Percentiles rank a stretch among this genome's conserved stretches.
These are phyloP conservation scores for Debaryomycetaceae sp. DNA, from an alignment of 1,139 yeast genomes.

Conservation along the genomic window DNA sequence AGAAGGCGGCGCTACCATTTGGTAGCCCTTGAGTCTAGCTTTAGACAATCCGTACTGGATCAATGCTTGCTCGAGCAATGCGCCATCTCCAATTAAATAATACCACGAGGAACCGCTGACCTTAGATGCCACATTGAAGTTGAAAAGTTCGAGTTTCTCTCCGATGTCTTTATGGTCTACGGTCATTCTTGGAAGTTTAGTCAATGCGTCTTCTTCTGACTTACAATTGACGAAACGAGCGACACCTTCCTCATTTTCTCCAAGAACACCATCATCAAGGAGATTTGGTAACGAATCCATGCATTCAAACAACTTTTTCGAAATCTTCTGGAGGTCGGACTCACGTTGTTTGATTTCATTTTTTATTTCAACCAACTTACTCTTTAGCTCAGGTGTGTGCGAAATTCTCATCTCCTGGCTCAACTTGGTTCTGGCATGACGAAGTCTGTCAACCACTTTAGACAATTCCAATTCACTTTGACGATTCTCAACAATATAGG, in stretches of 20 bases:
- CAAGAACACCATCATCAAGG: slow-evolving; percentile 50
- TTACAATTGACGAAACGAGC: slow-evolving; percentile 48
- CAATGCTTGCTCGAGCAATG: slow-evolving; percentile 83
- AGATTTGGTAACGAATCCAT: slow-evolving; percentile 69
- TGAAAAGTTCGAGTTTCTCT: slow-evolving; percentile 57
- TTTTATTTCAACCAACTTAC: slow-evolving; percentile 34
- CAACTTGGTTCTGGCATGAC: slow-evolving; percentile 25
- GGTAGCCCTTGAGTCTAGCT: slow-evolving; percentile 68
- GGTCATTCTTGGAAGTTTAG: slow-evolving; percentile 15
- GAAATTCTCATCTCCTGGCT: slow-evolving; percentile 19
- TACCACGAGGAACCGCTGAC: slow-evolving; percentile 90
- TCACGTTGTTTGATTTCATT: slow-evolving; percentile 32
- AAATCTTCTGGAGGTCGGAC: slow-evolving; percentile 19
- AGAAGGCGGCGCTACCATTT: slow-evolving; percentile 77
- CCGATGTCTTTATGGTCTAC: slow-evolving; percentile 70
- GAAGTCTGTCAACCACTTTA: slow-evolving; percentile 22
- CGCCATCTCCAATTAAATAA: slow-evolving; percentile 82
- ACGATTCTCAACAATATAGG: slow-evolving; percentile 26
- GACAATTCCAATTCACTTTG: slow-evolving; percentile 19
- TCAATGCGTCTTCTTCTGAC: slow-evolving; percentile 21
- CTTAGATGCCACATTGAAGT: slow-evolving; percentile 66
- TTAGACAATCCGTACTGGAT: slow-evolving; percentile 69
- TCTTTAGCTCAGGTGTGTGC: slow-evolving; percentile 19
- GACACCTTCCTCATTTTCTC: slow-evolving; percentile 30
- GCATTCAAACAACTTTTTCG: slow-evolving; percentile 26